phyloP scores from a whole-genome alignment of 208 protist species.

The Leishmania turanica region DNA sequence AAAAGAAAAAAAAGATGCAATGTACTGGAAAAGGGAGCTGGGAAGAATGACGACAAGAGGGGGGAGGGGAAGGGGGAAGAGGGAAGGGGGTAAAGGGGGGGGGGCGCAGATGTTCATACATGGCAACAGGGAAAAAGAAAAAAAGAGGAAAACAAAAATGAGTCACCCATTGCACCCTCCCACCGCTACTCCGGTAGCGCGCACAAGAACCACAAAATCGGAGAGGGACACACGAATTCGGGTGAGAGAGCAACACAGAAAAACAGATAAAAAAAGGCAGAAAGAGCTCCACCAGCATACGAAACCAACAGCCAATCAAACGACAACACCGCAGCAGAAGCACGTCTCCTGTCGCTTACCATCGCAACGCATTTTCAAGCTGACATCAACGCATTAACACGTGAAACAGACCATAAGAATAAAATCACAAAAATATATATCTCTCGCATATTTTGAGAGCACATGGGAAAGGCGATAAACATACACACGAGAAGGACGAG shows the following conservation, averaged over 20 bases:
- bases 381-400: no score
- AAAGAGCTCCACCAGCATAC: background rate
- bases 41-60: background rate
- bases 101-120: background rate
- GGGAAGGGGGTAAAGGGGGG: background rate
- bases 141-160: background rate
- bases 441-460: background rate
- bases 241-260: background rate
- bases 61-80: no score
- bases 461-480: background rate
- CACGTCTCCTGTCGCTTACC: background rate
- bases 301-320: no score
- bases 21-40: background rate
- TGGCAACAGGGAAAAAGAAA: background rate
- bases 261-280: background rate
- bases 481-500: no score
- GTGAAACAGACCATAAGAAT: no score
- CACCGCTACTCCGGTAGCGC: background rate
- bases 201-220: background rate
- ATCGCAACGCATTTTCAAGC: no score
- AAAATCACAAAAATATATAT: no score
- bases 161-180: background rate
- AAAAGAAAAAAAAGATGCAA: background rate
- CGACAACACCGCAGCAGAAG: background rate
- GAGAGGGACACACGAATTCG: background rate